Evolutionary conservation across 1,139 yeast species (phyloP).

Genomic region (Pichia inconspicua): DNA sequence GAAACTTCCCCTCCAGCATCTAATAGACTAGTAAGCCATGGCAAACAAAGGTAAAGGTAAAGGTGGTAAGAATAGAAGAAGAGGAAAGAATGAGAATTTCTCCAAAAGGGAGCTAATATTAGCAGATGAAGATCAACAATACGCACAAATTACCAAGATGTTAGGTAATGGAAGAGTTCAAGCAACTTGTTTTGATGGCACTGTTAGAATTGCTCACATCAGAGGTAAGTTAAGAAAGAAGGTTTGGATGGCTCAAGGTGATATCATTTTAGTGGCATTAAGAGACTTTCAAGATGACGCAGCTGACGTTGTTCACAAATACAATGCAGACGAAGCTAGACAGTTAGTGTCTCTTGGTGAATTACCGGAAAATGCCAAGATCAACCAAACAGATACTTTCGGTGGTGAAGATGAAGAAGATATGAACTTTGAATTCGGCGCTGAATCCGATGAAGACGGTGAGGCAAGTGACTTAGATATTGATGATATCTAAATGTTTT

Average conservation of each 20-base stretch:
- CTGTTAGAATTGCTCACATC: slow-evolving; percentile 91
- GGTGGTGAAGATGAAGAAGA: slow-evolving; percentile 97
- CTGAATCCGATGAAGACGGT: slow-evolving; percentile 76
- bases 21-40: slow-evolving; percentile 13
- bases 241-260: slow-evolving; percentile 99
- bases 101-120: slow-evolving; percentile 90
- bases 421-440: slow-evolving; percentile 97
- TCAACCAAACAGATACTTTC: slow-evolving; percentile 95
- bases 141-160: slow-evolving; percentile 97
- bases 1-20: background rate
- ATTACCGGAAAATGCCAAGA: slow-evolving; percentile 92
- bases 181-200: slow-evolving; percentile 90
- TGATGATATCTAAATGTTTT: slow-evolving; percentile 57
- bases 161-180: slow-evolving; percentile 97
- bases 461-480: slow-evolving; percentile 68
- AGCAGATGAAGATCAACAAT: slow-evolving; percentile 97
- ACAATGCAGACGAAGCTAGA: slow-evolving; percentile 97
- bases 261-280: slow-evolving; percentile 86
- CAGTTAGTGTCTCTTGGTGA: slow-evolving; percentile 93
- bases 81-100: slow-evolving; percentile 95
- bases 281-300: slow-evolving; percentile 98
- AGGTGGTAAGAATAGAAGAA: slow-evolving; percentile 87
- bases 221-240: slow-evolving; percentile 99
- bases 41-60: slow-evolving; percentile 29
- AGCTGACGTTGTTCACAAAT: slow-evolving; percentile 96